Percentiles rank a stretch among this genome's conserved stretches.
phyloP scores from a whole-genome alignment of 2,329 filamentous ascomycete species.

The Blastomyces gilchristii region DNA sequence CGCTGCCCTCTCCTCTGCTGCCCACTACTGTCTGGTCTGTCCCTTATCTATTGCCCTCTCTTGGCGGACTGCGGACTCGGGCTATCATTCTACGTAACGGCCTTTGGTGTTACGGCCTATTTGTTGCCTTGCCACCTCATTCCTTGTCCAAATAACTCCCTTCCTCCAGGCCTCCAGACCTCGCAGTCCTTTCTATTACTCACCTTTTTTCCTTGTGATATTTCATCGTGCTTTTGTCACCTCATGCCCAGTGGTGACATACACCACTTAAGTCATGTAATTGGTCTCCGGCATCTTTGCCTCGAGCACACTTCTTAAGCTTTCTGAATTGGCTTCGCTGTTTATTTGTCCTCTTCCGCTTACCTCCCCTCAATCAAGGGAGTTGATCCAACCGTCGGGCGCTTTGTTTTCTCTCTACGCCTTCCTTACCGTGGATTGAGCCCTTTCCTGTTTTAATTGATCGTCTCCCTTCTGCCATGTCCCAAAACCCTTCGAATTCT shows the following conservation, averaged over 20 bases:
- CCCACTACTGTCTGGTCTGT: too few relatives aligned
- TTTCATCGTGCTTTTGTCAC: not conserved
- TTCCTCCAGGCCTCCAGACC: not conserved
- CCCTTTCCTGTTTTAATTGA: not conserved
- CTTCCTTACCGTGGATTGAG: not conserved
- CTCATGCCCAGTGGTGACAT: not conserved
- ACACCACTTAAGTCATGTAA: not conserved
- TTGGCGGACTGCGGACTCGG: too few relatives aligned
- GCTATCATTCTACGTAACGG: too few relatives aligned
- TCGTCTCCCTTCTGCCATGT: slow-evolving; percentile 26
- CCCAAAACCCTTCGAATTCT: slow-evolving; percentile 32
- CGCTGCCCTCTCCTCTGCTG: too few relatives aligned
- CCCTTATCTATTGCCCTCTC: too few relatives aligned
- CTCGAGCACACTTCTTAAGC: not conserved
- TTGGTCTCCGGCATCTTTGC: not conserved
- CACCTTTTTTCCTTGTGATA: not conserved
- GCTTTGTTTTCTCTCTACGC: not conserved
- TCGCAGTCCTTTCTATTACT: too few relatives aligned
- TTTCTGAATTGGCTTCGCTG: not conserved
- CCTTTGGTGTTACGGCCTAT: not conserved
- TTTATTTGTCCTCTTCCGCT: too few relatives aligned
- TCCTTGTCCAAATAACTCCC: not conserved
- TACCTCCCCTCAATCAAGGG: not conserved
- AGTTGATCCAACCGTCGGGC: not conserved
- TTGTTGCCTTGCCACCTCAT: not conserved